A percentile compares a stretch with the other conserved stretches of the same genome.
Evolutionary conservation across 2,329 filamentous ascomycete species (phyloP).

Genomic region (Penicillium sp.): DNA sequence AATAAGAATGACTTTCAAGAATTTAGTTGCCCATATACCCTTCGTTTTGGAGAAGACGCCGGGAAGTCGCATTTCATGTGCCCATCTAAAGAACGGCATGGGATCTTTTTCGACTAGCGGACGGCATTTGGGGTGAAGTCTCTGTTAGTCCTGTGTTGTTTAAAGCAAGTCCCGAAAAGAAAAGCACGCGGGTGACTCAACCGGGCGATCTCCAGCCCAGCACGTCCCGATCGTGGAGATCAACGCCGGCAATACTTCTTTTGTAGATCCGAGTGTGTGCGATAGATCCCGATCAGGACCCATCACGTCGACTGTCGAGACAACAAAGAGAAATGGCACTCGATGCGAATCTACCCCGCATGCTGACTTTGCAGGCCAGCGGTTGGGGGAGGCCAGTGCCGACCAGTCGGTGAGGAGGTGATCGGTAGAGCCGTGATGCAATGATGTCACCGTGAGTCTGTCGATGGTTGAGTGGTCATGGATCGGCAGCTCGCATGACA

Average conservation of each 20-base stretch:
- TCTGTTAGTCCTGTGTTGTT: background rate
- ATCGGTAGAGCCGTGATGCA: background rate
- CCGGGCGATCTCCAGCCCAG: background rate
- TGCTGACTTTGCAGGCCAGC: constrained; percentile 3
- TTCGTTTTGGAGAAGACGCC: no score
- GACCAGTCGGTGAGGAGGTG: constrained; percentile 14
- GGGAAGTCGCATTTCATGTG: background rate
- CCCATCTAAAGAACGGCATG: background rate
- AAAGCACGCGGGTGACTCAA: background rate
- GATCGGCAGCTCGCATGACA: constrained; percentile 16
- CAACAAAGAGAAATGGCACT: background rate
- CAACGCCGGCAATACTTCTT: background rate
- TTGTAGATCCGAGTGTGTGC: background rate
- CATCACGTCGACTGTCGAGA: background rate
- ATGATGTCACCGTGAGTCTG: constrained; percentile 14
- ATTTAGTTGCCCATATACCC: background rate
- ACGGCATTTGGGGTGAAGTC: background rate
- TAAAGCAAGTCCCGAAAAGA: background rate
- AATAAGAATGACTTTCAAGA: background rate
- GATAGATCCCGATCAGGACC: background rate
- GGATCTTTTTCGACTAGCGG: background rate
- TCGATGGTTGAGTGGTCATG: background rate
- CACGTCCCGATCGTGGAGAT: constrained; percentile 3
- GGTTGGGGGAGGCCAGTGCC: constrained; percentile 4
- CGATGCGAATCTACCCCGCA: constrained; percentile 5